phyloP scores from a whole-genome alignment of 164 flowering plant genomes.

The Euptelea pleiosperma region DNA sequence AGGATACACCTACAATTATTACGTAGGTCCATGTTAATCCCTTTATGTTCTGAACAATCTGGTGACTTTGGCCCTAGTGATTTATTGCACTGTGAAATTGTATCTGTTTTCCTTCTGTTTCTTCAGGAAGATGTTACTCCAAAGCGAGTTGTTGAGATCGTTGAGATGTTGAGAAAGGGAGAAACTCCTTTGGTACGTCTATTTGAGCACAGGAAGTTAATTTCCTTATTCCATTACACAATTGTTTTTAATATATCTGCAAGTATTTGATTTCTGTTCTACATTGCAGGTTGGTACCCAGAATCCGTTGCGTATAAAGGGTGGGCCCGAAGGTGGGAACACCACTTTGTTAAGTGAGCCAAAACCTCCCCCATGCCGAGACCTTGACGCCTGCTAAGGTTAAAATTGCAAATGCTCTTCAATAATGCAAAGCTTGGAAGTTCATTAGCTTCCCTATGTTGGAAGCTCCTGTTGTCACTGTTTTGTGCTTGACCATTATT shows the following conservation, averaged over 20 bases:
- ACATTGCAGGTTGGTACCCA: slow-evolving; percentile 88
- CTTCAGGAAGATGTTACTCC: slow-evolving; percentile 96
- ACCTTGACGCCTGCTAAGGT: slow-evolving; percentile 85
- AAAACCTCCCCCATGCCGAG: slow-evolving; percentile 91
- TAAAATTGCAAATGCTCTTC: slow-evolving; percentile 6
- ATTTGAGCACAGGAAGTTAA: not conserved
- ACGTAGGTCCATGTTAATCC: slow-evolving; percentile 41
- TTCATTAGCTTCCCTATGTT: slow-evolving; percentile 20
- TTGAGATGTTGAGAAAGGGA: slow-evolving; percentile 80
- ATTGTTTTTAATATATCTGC: not conserved
- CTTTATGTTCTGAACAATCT: not conserved
- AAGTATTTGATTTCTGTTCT: slow-evolving; percentile 1
- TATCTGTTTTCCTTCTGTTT: slow-evolving; percentile 8
- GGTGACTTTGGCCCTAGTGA: not conserved
- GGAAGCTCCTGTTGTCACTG: slow-evolving; percentile 13
- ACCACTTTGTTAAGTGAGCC: slow-evolving; percentile 79
- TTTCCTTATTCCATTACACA: not conserved
- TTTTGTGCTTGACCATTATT: slow-evolving; percentile 11
- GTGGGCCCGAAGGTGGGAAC: slow-evolving; percentile 97
- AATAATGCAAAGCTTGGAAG: slow-evolving; percentile 39
- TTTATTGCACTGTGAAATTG: slow-evolving; percentile 3
- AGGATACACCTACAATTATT: slow-evolving; percentile 94
- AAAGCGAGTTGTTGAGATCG: slow-evolving; percentile 82
- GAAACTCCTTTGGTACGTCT: slow-evolving; percentile 83
- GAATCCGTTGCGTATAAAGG: slow-evolving; percentile 61